Evolutionary conservation across 768 basidiomycete species (phyloP).

Genomic region (Leccinum arenicola): DNA sequence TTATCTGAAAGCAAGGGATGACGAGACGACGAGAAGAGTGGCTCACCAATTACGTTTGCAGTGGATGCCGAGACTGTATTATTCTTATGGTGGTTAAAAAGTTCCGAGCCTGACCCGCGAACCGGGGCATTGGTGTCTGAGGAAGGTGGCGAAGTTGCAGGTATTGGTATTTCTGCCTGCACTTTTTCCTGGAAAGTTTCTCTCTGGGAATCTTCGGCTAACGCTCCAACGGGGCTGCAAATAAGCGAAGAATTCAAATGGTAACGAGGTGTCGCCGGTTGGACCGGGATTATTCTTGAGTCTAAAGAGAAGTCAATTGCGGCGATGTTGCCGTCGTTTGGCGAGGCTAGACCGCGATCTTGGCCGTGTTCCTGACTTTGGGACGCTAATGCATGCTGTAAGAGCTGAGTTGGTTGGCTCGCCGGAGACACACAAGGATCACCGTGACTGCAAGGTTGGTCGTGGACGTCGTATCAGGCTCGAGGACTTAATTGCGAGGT

Average conservation of each 20-base stretch:
- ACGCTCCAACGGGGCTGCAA: slow-evolving; percentile 14
- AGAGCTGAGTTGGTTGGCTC: slow-evolving; percentile 50
- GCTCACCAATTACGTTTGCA: slow-evolving; percentile 33
- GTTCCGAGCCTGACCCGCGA: slow-evolving; percentile 29
- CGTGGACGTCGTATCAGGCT: slow-evolving; percentile 11
- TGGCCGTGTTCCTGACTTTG: slow-evolving; percentile 15
- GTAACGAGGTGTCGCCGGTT: slow-evolving; percentile 44
- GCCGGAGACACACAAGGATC: slow-evolving; percentile 39
- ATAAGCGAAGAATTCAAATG: slow-evolving; percentile 36
- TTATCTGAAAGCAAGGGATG: slow-evolving; percentile 18
- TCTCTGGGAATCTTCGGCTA: slow-evolving; percentile 49
- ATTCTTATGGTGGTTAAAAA: slow-evolving; percentile 21
- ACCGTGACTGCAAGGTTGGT: slow-evolving; percentile 29
- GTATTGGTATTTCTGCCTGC: slow-evolving; percentile 4
- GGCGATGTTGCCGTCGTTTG: slow-evolving; percentile 22
- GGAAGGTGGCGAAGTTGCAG: slow-evolving; percentile 23
- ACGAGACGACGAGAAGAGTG: slow-evolving; percentile 20
- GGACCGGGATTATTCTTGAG: slow-evolving; percentile 37
- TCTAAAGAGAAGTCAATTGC: slow-evolving; percentile 39
- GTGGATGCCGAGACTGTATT: slow-evolving; percentile 28
- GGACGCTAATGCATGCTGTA: slow-evolving; percentile 43
- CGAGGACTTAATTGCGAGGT: slow-evolving; percentile 4
- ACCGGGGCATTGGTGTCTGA: slow-evolving; percentile 18
- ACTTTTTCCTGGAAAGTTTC: slow-evolving; percentile 38
- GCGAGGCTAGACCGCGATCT: slow-evolving; percentile 11